Evolutionary conservation across 163 green algal species (phyloP), one percentile per base, ranked within the genome.

Genomic region (Trebouxiophyceae sp.): DNA sequence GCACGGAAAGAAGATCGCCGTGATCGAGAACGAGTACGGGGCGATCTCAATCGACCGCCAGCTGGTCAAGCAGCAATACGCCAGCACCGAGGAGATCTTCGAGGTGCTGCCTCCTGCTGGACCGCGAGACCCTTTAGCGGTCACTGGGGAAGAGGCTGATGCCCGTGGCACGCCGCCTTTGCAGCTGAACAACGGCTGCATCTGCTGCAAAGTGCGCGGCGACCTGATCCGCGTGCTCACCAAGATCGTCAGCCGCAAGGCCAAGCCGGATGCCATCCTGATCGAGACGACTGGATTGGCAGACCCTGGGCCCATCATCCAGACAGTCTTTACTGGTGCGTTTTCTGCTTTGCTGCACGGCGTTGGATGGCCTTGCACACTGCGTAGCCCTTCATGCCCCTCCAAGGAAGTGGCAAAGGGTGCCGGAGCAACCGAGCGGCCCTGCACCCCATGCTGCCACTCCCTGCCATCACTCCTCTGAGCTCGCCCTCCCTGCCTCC

Each of bases 1-100:
- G 12, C 77, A 91, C 26, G 85, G 81, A 30, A 82, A 81, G 60
- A 80, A 77, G 31, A 82, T 90, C 45, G 84, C 84, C 23, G 83
- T 93, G 5, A 87, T 91, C 31, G 84, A 89, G 69, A 93, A 93
- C 70, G 86, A 93, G 67, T 87, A 81, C 65, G 79, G 82, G 32
- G 57, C 78, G 74, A 24, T 64, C 39, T n/a, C 12, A n/a, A 50
- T 50, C 39, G 39, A 50, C 39, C 39, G 19, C 12, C 19, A 12
- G 12, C 19, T 50, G 39, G 39, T 50, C 12, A 50, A 50, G 39
- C 39, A 50, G 39, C 12, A 50, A 16, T 16, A n/a, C 12, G 39
- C 12, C 39, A 50, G 39, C 39, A 50, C 12, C 19, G 39, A 50
- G 39, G 39, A 50, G 39, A 50, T 50, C 39, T 50, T 50, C 19